Evolutionary conservation across 2,329 filamentous ascomycete species (phyloP), one percentile per base, ranked within the genome.

Genomic region (Xylariaceae sp.): DNA sequence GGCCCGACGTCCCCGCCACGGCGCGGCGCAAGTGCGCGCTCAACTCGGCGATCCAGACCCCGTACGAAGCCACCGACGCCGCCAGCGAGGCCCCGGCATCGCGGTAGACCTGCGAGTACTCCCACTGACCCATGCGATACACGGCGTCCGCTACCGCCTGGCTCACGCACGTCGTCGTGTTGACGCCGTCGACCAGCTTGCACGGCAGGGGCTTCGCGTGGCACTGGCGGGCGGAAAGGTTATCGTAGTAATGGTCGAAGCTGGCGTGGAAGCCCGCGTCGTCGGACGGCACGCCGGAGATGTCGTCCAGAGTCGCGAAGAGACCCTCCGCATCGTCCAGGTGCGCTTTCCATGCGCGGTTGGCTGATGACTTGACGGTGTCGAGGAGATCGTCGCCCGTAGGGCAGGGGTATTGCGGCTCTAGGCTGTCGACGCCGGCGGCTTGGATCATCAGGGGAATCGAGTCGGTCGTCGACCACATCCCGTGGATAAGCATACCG

Each of bases 211-310:
- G 77, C 54, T 85, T 87, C 15, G 63, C 67, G 57, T 93, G 87
- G 60, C 87, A 93, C 57, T 89, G 83, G 0, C 87, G 75, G 0
- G 87, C 83, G 0, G 85, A 89, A 1, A 93, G 73, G 55, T 89
- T 93, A 60, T 93, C 88, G 54, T 83, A 93, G 66, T 93, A 93
- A 62, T 89, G 87, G 57, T 93, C 88, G 53, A 85, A 83, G 39
- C 75, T 82, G 31, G 64, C 71, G 56, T 91, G 86, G 69, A 87
- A 93, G 3, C 72, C 82, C 0, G 59, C 56, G 45, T 81, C 74
- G 26, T 62, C 63, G 0, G 69, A 47, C 0, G 73, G 58, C 1
- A 93, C 76, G 22, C 83, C 84, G 0, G 84, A 87, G 34, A 91
- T 74, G 32, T 66, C 60, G 54, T 93, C 87, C 0, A 93, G 74